phyloP scores from a whole-genome alignment of 768 basidiomycete species.

The Pleurotus tuber-regium region DNA sequence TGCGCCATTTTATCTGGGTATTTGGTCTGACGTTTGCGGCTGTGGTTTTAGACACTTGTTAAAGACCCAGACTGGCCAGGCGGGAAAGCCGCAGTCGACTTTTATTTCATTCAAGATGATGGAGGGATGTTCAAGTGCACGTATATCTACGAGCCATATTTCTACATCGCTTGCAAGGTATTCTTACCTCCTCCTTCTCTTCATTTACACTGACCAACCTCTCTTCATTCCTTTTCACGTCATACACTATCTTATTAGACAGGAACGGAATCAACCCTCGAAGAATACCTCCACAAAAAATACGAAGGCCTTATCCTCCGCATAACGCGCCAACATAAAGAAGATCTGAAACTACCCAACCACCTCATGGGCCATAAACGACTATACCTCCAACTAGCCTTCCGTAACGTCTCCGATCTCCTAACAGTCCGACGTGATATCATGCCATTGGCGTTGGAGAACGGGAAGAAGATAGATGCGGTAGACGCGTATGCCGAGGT shows the following conservation, averaged over 20 bases:
- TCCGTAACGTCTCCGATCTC: conserved; percentile 92
- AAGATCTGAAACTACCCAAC: conserved; percentile 94
- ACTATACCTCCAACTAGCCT: conserved; percentile 84
- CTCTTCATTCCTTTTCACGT: neutral
- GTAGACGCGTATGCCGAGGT: conserved; percentile 98
- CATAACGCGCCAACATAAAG: conserved; percentile 80
- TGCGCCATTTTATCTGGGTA: conserved; percentile 23
- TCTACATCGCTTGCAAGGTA: conserved; percentile 90
- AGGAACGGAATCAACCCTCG: conserved; percentile 85
- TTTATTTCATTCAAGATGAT: conserved; percentile 96
- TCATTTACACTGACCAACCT: neutral
- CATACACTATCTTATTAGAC: conserved; percentile 43
- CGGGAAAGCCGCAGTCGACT: conserved; percentile 91
- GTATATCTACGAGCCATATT: conserved; percentile 91
- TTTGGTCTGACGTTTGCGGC: neutral
- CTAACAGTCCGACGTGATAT: conserved; percentile 85
- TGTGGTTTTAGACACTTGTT: conserved; percentile 62
- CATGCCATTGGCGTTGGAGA: conserved; percentile 84
- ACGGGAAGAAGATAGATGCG: conserved; percentile 89
- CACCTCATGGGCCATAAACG: conserved; percentile 94
- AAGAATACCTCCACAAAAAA: conserved; percentile 93
- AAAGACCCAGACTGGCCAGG: conserved; percentile 83
- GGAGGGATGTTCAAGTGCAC: conserved; percentile 97
- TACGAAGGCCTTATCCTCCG: conserved; percentile 86
- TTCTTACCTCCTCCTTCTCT: conserved; percentile 7